Base-by-base conservation (phyloP, 768 basidiomycete species). In the Daedalea quercina region DNA sequence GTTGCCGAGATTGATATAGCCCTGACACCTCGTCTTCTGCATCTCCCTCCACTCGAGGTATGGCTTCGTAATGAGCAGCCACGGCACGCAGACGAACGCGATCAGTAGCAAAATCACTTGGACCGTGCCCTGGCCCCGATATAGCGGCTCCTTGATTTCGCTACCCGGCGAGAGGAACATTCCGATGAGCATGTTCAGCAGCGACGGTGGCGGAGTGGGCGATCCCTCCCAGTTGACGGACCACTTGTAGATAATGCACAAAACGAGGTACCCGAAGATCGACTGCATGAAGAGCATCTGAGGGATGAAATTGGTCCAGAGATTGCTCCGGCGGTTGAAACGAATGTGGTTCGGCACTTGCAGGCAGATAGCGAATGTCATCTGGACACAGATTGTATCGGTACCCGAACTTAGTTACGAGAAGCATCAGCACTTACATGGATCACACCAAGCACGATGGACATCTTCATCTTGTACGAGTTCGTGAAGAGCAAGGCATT, bases 391-490 rank as follows among this genome's bases (percentile, higher is more conserved):
- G 23, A 25, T 15, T 25, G 26, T 17, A 48, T 51, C 24, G 58
- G 47, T 23, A 17, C 47, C 2, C 2, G 28, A n/a, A n/a, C 3
- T n/a, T 17, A 44, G 6, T 3, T 20, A 8, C 25, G 23, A n/a
- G 34, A 42, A 40, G 33, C 44, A 22, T 34, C 44, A 44, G 17
- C 47, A 71, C 84, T 61, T 72, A 97, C 95, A 69, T 99, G 95
- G 54, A 89, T 88, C 58, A 99, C 94, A 67, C 96, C 96, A 50
- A 99, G 70, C 33, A 98, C 82, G 64, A 99, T 85, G 20, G 92
- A 90, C 92, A 98, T 93, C 75, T 99, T 98, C 96, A 99, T 99
- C 84, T 98, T 99, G 76, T 95, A 95, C 35, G 94, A 97, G 71
- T 99, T 99, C 49, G 87, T 88, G 70, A 98, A 99, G 41, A 96